Evolutionary conservation across 2,329 filamentous ascomycete species (phyloP), one percentile per base, ranked within the genome.

Genomic region (Rhytidhysteron rufulum): DNA sequence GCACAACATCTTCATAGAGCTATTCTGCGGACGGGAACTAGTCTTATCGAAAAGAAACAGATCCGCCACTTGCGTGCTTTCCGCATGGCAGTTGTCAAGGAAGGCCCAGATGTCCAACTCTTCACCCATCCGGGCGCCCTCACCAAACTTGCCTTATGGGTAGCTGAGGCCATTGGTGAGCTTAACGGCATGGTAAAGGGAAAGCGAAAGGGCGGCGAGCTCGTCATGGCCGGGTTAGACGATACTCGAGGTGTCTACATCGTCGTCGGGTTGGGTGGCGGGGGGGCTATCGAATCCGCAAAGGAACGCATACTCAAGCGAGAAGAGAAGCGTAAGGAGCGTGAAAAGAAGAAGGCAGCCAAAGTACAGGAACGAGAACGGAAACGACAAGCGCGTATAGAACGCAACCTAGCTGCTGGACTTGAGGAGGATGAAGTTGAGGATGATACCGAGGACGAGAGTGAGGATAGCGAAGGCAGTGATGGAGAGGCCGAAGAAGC

Each of bases 41-140:
- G 87, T 0, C 75, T 98, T 20, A 86, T 98, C 44, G 87, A 88
- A 50, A 98, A 98, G 69, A 85, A 86, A 43, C 90, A 96, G 56
- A 95, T 98, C 60, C 86, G 88, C 27, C 89, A 96, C 62, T 74
- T 98, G 13, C 82, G 88, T 34, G 86, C 91, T 1, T 98, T 97
- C 64, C 86, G 93, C 36, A 89, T 98, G 77, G 94, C 87, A 24
- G 86, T 97, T 4, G 89, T 98, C 53, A 95, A 94, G 61, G 93
- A 97, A 57, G 89, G 91, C 0, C 88, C 90, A 1, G 93, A 97
- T 54, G 85, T 95, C 0, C 70, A 79, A n/a, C 77, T 97, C 9
- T 98, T 98, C 67, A 89, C 85, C 1, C 91, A 97, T 57, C 90
- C 93, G 0, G 88, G 90, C 5, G 93, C 93, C 2, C 71, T 98